phyloP scores from a whole-genome alignment of 345 rosid genomes.

The Syzygium aqueum region DNA sequence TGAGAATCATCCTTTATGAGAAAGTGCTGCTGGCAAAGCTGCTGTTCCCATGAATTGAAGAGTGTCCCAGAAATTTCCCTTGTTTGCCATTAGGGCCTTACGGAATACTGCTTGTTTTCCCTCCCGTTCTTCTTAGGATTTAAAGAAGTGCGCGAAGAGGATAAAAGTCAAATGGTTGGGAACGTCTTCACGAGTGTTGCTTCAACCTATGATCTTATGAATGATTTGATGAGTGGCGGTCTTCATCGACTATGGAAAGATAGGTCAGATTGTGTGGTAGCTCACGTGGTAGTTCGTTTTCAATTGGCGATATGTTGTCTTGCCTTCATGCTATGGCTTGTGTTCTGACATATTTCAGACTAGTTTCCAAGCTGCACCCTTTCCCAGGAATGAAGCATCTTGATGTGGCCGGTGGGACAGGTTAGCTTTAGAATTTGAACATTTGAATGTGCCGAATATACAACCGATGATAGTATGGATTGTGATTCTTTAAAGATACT shows the following conservation, averaged over 20 bases:
- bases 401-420: constrained; percentile 99
- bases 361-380: constrained; percentile 77
- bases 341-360: constrained; percentile 27
- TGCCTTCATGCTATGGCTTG: background rate
- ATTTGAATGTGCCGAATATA: background rate
- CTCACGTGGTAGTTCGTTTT: background rate
- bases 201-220: constrained; percentile 91
- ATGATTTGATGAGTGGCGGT: constrained; percentile 94
- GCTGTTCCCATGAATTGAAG: background rate
- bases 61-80: background rate
- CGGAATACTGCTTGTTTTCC: background rate
- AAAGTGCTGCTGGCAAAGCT: background rate
- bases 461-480: background rate
- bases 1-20: background rate
- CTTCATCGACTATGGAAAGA: constrained; percentile 95
- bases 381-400: constrained; percentile 96
- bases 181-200: constrained; percentile 85
- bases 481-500: background rate
- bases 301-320: background rate
- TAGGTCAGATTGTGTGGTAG: constrained; percentile 33
- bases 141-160: constrained; percentile 80
- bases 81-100: background rate
- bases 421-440: constrained; percentile 8
- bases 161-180: constrained; percentile 75
- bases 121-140: constrained; percentile 35